These are phyloP conservation scores for Pseudogymnoascus sp. DNA, from an alignment of 2,329 filamentous ascomycete species.

Conservation along the genomic window DNA sequence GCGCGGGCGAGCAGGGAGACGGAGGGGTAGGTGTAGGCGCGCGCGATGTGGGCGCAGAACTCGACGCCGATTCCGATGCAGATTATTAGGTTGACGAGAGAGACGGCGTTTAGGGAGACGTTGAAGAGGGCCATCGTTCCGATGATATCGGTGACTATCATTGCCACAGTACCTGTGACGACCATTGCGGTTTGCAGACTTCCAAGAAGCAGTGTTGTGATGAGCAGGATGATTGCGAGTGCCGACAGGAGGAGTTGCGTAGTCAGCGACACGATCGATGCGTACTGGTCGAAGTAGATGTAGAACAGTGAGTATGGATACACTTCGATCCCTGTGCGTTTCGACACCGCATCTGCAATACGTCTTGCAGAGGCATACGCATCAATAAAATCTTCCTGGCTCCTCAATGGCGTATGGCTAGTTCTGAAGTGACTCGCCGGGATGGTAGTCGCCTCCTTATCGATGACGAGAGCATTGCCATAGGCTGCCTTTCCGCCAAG, in stretches of 20 bases:
- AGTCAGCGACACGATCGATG: conserved; percentile 73
- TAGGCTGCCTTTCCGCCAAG: conserved; percentile 85
- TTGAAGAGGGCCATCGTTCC: conserved; percentile 85
- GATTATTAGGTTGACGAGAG: conserved; percentile 91
- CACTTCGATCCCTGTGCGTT: conserved; percentile 66
- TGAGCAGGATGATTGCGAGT: conserved; percentile 73
- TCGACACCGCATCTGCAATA: conserved; percentile 68
- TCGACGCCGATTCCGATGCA: conserved; percentile 95
- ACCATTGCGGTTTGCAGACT: conserved; percentile 73
- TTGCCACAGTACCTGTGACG: conserved; percentile 78
- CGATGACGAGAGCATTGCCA: conserved; percentile 71
- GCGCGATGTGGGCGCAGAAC: conserved; percentile 93
- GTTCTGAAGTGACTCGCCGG: conserved; percentile 87
- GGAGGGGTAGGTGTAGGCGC: conserved; percentile 91
- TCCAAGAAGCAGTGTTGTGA: conserved; percentile 74
- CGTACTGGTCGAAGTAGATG: conserved; percentile 98
- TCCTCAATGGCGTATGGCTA: conserved; percentile 76
- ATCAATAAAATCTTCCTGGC: conserved; percentile 85
- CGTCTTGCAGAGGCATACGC: conserved; percentile 84
- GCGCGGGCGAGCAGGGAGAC: conserved; percentile 73
- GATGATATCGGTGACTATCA: conserved; percentile 91
- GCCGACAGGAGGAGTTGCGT: conserved; percentile 73
- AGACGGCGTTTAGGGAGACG: conserved; percentile 90
- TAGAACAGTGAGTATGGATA: conserved; percentile 98
- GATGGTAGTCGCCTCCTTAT: conserved; percentile 57